Evolutionary conservation across 768 basidiomycete species (phyloP), one percentile per base, ranked within the genome.

Genomic region (Amanita subjunquillea): DNA sequence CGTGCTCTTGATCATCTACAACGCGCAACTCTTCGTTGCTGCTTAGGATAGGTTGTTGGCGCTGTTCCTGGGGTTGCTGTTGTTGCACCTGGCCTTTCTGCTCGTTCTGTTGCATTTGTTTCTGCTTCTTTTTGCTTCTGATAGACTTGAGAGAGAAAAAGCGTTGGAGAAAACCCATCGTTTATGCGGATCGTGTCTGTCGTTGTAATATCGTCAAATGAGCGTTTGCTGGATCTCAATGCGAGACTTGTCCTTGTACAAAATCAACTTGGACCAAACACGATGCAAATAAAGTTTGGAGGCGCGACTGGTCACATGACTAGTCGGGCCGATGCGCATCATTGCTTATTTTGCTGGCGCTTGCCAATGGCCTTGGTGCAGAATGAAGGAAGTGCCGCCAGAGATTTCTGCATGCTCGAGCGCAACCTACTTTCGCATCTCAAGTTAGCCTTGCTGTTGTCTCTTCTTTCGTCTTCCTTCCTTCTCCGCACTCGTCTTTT

Each of bases 361-460:
- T 36, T 34, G 15, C 17, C 45, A 17, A 22, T 29, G 38, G 23
- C 34, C 22, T 13, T 48, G 13, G 27, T 53, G 17, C 13, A 22
- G 32, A 78, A 80, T 57, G 64, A 64, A 23, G 80, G 80, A 41
- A 83, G 85, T 57, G 70, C 71, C 5, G 83, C 83, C n/a, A 73
- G 85, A 60, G 87, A 89, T 62, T 86, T 79, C 55, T 83, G 78
- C 65, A 86, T 88, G 85, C 73, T 89, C 12, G 87, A 88, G 64
- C 74, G 87, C 48, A 88, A 89, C 58, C 68, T 86, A 47, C 70
- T 89, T 30, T 75, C 85, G 0, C 82, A 89, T 60, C 55, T 85
- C 51, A 85, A 80, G 59, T 73, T 88, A 25, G 82, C 78, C 4
- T 67, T 86, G 8, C 66, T 89, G 22, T 69, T 89, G 27, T 75